Base-by-base conservation (phyloP, 352 stramenopile genomes). In the Pythium rhizo-oryzae region DNA sequence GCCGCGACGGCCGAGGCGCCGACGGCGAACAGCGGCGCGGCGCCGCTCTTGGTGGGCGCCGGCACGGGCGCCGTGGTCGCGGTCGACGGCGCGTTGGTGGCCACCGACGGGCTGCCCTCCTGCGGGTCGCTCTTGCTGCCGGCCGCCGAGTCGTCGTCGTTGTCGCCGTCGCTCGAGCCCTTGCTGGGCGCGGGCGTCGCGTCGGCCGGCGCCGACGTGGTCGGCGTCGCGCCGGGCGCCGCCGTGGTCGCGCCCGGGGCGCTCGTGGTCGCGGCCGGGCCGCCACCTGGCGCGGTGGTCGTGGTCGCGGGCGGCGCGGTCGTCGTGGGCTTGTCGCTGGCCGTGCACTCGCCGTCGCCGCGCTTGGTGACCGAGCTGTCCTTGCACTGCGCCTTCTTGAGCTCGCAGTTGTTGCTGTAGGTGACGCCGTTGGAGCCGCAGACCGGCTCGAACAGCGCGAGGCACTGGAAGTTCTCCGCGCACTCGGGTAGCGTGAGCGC, bases 341-440 rank as follows among this genome's bases (percentile, higher is more conserved):
- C 23, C 37, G 24, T 28, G 43, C 64, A 53, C 51, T 56, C 33
- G 39, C 33, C 53, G 53, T 69, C 54, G 53, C 18, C 53, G 18
- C 33, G 28, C 46, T 65, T 65, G 58, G 44, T 55, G 44, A 65
- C 33, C 46, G 56, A 41, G 56, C 65, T 65, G 65, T 70, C 19
- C 15, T 54, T 15, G 65, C 82, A 91, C 52, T 79, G 72, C 4
- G 70, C 73, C 33, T 51, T 66, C n/a, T 81, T 72, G 37, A 91
- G 80, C 33, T 67, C 47, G 63, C 83, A 90, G 58, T 74, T 69
- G 68, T 85, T 89, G 39, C 39, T 35, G 71, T 89, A 91, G 8
- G 83, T 90, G 21, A 73, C 30, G 30, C 79, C 77, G 59, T 90
- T 72, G 12, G 83, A 87, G 19, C 65, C 81, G 53, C 83, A 91